phyloP scores from a whole-genome alignment of 1,284 basidiomycete genomes.

The Phellinidium pouzarii region DNA sequence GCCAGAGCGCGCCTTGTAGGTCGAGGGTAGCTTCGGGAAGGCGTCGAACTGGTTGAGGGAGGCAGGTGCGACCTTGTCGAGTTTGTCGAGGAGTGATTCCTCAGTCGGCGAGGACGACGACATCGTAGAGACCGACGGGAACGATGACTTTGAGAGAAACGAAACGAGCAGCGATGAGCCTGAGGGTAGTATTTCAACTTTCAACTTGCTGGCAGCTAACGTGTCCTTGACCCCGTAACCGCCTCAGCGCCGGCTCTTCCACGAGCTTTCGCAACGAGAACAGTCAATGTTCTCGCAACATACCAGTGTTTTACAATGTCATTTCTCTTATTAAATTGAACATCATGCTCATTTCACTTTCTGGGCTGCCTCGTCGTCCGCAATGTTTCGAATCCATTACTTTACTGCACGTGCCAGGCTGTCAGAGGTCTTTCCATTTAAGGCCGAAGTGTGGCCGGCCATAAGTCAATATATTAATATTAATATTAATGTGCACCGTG shows the following conservation, averaged over 20 bases:
- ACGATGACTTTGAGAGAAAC: not conserved
- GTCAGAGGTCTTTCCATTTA: no score
- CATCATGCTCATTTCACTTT: no score
- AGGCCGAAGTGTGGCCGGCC: not conserved
- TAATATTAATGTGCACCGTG: no score
- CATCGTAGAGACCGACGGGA: slow-evolving; percentile 25
- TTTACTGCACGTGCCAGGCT: no score
- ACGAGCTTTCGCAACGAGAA: no score
- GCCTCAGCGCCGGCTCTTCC: no score
- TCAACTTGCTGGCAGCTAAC: slow-evolving; percentile 4
- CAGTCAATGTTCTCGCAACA: no score
- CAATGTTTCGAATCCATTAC: not conserved
- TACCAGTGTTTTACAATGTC: no score
- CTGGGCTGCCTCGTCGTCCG: no score
- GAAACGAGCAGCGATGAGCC: slow-evolving; percentile 4
- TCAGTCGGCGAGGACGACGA: slow-evolving; percentile 26
- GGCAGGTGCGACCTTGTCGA: slow-evolving; percentile 51
- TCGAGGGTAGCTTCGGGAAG: slow-evolving; percentile 83
- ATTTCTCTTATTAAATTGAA: no score
- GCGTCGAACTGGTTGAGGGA: slow-evolving; percentile 63
- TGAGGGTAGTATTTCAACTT: not conserved
- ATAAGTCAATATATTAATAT: no score
- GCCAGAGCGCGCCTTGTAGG: slow-evolving; percentile 82
- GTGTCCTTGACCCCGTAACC: not conserved
- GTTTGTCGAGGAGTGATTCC: slow-evolving; percentile 42